These are phyloP conservation scores for Solanum chilense DNA, from an alignment of 257 asterid genomes.

Conservation along the genomic window DNA sequence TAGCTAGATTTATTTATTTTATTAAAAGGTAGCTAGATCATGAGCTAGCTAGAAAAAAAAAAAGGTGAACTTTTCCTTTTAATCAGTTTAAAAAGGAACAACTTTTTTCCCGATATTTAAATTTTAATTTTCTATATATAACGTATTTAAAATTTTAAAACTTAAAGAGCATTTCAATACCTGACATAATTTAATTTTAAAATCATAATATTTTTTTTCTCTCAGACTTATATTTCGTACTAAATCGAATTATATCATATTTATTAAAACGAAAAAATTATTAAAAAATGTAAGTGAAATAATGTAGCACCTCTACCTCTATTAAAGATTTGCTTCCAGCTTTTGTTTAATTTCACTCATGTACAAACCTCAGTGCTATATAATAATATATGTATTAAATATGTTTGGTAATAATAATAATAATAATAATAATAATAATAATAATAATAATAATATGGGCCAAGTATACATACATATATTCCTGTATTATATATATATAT, in stretches of 20 bases:
- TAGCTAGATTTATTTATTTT: not conserved
- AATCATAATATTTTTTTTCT: too few species aligned
- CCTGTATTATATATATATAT: not conserved
- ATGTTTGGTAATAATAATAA: not conserved
- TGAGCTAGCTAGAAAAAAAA: not conserved
- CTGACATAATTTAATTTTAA: not conserved
- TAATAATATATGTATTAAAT: not conserved
- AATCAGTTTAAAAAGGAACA: too few species aligned
- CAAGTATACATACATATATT: not conserved
- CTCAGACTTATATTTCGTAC: too few species aligned
- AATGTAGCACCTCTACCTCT: not conserved
- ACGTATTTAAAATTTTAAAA: too few species aligned
- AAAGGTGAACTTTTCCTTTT: too few species aligned
- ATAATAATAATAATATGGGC: not conserved
- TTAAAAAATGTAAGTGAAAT: not conserved
- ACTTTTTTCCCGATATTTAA: rapidly evolving
- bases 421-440: not conserved
- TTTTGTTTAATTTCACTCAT: not conserved
- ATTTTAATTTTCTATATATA: rapidly evolving
- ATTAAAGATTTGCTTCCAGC: not conserved
- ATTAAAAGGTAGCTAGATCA: not conserved
- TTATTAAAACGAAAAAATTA: not conserved
- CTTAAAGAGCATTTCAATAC: too few species aligned
- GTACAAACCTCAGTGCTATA: not conserved
- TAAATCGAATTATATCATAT: too few species aligned